A percentile compares a stretch with the other conserved stretches of the same genome.
Evolutionary conservation across 306 rosid species (phyloP).

Genomic region (Astragalus membranaceus): DNA sequence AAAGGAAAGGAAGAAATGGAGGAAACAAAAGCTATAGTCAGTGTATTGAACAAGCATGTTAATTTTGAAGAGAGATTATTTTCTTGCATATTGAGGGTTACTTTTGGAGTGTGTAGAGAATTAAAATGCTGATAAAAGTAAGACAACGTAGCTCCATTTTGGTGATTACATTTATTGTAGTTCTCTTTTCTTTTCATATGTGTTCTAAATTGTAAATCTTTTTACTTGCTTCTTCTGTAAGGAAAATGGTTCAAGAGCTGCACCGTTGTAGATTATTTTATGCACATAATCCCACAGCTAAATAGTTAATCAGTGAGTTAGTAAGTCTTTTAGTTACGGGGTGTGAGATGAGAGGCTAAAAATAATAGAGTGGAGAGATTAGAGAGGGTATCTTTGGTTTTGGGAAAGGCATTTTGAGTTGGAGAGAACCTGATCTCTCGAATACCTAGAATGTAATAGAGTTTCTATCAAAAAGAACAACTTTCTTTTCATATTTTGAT

Average conservation of each 20-base stretch:
- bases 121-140: background rate
- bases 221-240: conserved; percentile 2
- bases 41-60: background rate
- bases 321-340: background rate
- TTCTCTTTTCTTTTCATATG: background rate
- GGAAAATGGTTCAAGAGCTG: background rate
- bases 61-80: background rate
- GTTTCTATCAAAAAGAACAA: background rate
- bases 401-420: background rate
- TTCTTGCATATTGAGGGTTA: background rate
- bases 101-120: background rate
- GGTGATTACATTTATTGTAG: background rate
- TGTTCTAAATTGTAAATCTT: background rate
- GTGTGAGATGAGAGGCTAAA: background rate
- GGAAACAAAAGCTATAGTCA: background rate
- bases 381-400: background rate
- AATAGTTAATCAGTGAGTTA: background rate
- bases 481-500: background rate
- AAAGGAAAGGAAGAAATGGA: conserved; percentile 8
- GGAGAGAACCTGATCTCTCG: background rate
- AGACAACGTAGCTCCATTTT: background rate
- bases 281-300: background rate
- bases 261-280: background rate
- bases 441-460: background rate
- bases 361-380: background rate